These are phyloP conservation scores for Zygosaccharomyces pseudobailii DNA, from an alignment of 1,139 yeast species.

Conservation along the genomic window DNA sequence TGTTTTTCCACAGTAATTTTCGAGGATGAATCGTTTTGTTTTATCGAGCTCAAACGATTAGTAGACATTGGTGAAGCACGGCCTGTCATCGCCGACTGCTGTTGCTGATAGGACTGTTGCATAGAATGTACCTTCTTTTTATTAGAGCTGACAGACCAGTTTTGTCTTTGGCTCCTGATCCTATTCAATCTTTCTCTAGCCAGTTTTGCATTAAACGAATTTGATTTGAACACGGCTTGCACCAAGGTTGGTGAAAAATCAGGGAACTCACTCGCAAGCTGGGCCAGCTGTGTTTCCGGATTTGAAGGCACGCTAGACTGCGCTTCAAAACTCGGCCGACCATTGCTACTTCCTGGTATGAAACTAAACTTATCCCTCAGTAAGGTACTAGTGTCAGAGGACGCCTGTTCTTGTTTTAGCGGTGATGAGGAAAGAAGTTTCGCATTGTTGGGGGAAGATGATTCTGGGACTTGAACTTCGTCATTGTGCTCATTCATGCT, in stretches of 20 bases:
- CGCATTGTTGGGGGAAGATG: constrained; percentile 38
- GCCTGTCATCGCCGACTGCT: background rate
- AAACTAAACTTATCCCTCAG: constrained; percentile 28
- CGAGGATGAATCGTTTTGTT: constrained; percentile 37
- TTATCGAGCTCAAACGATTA: constrained; percentile 14
- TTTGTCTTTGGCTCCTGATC: constrained; percentile 28
- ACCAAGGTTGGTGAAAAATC: constrained; percentile 49
- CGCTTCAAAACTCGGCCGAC: background rate
- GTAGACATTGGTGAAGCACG: constrained; percentile 7
- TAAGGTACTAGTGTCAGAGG: constrained; percentile 9
- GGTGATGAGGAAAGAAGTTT: constrained; percentile 29
- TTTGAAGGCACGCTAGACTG: constrained; percentile 3
- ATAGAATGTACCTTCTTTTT: constrained; percentile 3
- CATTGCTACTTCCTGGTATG: constrained; percentile 18
- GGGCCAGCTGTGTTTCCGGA: constrained; percentile 16
- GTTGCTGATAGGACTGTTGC: background rate
- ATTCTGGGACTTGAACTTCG: constrained; percentile 43
- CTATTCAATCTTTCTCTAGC: constrained; percentile 46
- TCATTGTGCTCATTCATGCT: constrained; percentile 11
- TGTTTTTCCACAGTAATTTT: constrained; percentile 55
- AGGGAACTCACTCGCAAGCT: constrained; percentile 38
- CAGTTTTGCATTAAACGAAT: constrained; percentile 52
- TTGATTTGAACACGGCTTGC: constrained; percentile 57
- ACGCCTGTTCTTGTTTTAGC: constrained; percentile 13
- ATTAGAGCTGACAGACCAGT: constrained; percentile 25